Evolutionary conservation across 257 asterid genomes (phyloP).

Genomic region (Catharanthus roseus): DNA sequence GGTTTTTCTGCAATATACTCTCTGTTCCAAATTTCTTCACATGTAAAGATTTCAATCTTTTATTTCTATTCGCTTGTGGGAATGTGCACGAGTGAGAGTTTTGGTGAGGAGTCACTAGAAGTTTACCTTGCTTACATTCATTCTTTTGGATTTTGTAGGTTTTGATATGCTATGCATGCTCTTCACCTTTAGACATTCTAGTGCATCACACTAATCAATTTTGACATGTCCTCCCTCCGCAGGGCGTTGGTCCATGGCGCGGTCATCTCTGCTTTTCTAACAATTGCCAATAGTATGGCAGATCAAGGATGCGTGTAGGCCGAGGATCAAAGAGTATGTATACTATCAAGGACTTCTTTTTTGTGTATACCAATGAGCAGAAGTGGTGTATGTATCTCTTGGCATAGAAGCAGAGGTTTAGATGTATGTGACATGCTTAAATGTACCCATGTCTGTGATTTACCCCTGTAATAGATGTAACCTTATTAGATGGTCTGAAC

Average conservation of each 20-base stretch:
- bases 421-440: background rate
- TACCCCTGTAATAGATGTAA: background rate
- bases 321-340: background rate
- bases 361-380: background rate
- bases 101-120: background rate
- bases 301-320: constrained; percentile 86
- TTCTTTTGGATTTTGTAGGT: background rate
- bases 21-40: background rate
- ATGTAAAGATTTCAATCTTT: background rate
- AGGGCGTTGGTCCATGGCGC: constrained; percentile 94
- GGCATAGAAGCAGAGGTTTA: background rate
- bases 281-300: constrained; percentile 82
- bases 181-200: background rate
- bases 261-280: constrained; percentile 75
- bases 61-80: background rate
- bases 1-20: background rate
- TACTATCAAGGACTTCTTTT: background rate
- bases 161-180: background rate
- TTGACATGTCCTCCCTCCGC: constrained; percentile 2
- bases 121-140: background rate
- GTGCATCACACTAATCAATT: background rate
- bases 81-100: background rate
- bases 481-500: background rate
- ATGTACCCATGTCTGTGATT: no score
- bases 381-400: background rate